These are phyloP conservation scores for Exophiala sideris DNA, from an alignment of 2,329 filamentous ascomycete genomes.

Conservation along the genomic window DNA sequence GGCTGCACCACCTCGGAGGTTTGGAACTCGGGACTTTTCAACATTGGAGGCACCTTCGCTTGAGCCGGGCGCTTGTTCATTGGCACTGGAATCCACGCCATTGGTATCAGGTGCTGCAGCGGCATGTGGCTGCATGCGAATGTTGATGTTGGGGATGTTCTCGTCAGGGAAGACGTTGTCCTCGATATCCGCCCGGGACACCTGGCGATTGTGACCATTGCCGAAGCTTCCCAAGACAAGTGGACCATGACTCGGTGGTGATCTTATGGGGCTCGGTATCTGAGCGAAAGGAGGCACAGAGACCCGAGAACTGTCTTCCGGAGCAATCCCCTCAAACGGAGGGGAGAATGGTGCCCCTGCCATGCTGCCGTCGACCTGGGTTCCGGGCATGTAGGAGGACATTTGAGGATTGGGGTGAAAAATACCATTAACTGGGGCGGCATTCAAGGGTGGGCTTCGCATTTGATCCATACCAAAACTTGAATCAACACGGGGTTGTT, in stretches of 20 bases:
- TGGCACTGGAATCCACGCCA: constrained; percentile 5
- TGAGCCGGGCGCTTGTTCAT: constrained; percentile 1
- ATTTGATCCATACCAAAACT: constrained; percentile 16
- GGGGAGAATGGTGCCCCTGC: constrained; percentile 5
- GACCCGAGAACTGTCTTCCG: background rate
- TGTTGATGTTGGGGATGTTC: constrained; percentile 26
- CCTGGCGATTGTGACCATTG: constrained; percentile 23
- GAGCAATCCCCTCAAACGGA: constrained; percentile 8
- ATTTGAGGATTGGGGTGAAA: constrained; percentile 16
- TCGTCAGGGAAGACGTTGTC: constrained; percentile 29
- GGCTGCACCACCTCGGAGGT: constrained; percentile 24
- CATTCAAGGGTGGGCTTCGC: constrained; percentile 13
- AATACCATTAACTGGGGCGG: constrained; percentile 12
- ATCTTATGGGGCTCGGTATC: constrained; percentile 5
- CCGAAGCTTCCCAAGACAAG: constrained; percentile 5
- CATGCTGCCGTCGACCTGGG: constrained; percentile 8
- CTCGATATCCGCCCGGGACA: constrained; percentile 22
- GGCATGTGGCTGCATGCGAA: constrained; percentile 24
- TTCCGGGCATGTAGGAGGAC: constrained; percentile 13
- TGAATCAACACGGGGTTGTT: constrained; percentile 7
- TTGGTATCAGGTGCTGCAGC: constrained; percentile 4
- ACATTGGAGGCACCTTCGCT: constrained; percentile 1
- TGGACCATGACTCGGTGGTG: constrained; percentile 3
- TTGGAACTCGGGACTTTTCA: constrained; percentile 13
- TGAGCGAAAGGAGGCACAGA: constrained; percentile 3